Evolutionary conservation across 78 protist species (phyloP).

Genomic region (Dictyostelium citrinum): DNA sequence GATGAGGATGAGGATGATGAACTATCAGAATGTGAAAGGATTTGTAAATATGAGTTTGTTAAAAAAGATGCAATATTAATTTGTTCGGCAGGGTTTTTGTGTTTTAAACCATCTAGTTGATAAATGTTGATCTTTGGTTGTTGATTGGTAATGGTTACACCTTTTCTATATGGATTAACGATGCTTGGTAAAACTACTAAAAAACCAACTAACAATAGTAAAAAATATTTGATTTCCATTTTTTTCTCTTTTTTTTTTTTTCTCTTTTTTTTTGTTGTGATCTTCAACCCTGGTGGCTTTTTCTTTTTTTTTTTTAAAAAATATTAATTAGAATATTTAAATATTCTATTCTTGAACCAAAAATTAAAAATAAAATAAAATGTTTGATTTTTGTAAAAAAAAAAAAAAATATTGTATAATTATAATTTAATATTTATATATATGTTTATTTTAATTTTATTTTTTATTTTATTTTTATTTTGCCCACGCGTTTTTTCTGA

Average conservation of each 20-base stretch:
- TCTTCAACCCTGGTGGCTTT: not conserved
- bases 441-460: not conserved
- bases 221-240: conserved; percentile 66
- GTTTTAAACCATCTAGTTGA: conserved; percentile 3
- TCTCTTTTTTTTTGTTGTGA: not conserved
- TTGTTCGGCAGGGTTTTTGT: not conserved
- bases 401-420: too few relatives aligned
- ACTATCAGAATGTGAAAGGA: conserved; percentile 41
- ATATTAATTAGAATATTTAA: not conserved
- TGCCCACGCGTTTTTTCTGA: not conserved
- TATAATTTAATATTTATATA: not conserved
- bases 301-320: not conserved
- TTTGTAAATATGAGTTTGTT: conserved; percentile 21
- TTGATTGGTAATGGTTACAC: conserved; percentile 48
- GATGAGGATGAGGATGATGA: not conserved
- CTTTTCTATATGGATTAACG: conserved; percentile 45
- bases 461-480: not conserved
- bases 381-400: too few relatives aligned
- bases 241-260: not conserved
- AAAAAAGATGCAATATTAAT: conserved; percentile 50
- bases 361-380: not conserved
- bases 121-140: conserved; percentile 67
- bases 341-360: not conserved
- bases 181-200: conserved; percentile 49
- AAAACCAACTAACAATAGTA: conserved; percentile 42